A percentile compares a stretch with the other conserved stretches of the same genome.
Evolutionary conservation across 805 yeast species (phyloP).

Genomic region (Maudiozyma pseudohumilis): DNA sequence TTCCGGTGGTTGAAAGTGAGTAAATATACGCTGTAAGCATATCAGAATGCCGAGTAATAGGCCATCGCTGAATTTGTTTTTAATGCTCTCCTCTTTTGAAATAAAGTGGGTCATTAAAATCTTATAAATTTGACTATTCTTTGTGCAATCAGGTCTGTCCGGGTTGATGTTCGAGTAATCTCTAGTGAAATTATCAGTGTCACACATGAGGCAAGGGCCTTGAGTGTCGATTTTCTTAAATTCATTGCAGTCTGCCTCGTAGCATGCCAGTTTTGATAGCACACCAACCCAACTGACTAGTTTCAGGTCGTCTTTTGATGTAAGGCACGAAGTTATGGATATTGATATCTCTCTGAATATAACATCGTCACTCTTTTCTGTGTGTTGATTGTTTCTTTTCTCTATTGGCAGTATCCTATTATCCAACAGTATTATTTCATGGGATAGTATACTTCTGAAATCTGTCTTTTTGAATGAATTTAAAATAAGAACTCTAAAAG

Average conservation of each 20-base stretch:
- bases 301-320: slow-evolving; percentile 11
- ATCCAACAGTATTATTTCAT: slow-evolving; percentile 7
- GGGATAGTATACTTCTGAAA: slow-evolving; percentile 2
- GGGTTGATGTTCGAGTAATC: slow-evolving; percentile 15
- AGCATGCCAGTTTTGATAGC: slow-evolving; percentile 18
- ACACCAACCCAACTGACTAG: slow-evolving; percentile 14
- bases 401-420: slow-evolving; percentile 8
- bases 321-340: slow-evolving; percentile 10
- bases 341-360: slow-evolving; percentile 12
- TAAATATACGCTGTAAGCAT: slow-evolving; percentile 39
- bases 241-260: slow-evolving; percentile 6
- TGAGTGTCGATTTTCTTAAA: slow-evolving; percentile 4
- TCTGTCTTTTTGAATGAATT: slow-evolving; percentile 3
- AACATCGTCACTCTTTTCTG: background rate
- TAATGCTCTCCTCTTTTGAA: too few relatives aligned
- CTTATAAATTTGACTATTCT: slow-evolving; percentile 16
- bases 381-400: slow-evolving; percentile 3
- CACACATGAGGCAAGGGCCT: slow-evolving; percentile 18
- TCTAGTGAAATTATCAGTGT: slow-evolving; percentile 10
- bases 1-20: slow-evolving; percentile 43
- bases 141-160: slow-evolving; percentile 23
- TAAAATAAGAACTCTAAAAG: slow-evolving; percentile 11
- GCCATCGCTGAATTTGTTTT: slow-evolving; percentile 19
- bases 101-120: too few relatives aligned
- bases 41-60: slow-evolving; percentile 37